Percentiles rank a stretch among this genome's conserved stretches.
Conservation (phyloP, 2,329 filamentous ascomycete genomes). For the Hymenoscyphus occultus region DNA sequence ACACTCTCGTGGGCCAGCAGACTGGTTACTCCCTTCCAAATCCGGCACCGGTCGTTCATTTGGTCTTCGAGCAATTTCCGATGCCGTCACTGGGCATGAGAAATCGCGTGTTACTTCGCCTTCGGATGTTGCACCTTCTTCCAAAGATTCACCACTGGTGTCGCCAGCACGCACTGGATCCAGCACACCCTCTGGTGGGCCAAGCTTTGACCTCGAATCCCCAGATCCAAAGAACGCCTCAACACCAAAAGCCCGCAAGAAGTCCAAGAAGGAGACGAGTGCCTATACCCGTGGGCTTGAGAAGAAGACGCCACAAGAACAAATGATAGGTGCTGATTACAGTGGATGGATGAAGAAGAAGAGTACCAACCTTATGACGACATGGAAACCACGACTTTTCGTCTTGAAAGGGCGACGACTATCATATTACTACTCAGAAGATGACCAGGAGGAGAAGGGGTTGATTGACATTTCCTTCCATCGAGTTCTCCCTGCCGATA, state of each 20-base stretch:
- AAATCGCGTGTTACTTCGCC: conserved; percentile 51
- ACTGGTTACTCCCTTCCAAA: conserved; percentile 52
- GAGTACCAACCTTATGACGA: conserved; percentile 91
- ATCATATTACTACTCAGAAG: conserved; percentile 94
- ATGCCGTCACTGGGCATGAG: conserved; percentile 58
- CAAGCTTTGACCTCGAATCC: conserved; percentile 77
- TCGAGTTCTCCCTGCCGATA: conserved; percentile 90
- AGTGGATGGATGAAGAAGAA: conserved; percentile 99
- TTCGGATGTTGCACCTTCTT: conserved; percentile 41
- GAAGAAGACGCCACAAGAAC: conserved; percentile 77
- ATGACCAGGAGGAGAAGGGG: conserved; percentile 88
- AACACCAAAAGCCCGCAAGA: conserved; percentile 54
- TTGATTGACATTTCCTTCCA: conserved; percentile 98
- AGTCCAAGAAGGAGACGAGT: conserved; percentile 91
- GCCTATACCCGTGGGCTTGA: conserved; percentile 85
- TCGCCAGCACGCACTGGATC: conserved; percentile 78
- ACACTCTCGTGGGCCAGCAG: conserved; percentile 38
- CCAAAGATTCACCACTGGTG: conserved; percentile 51
- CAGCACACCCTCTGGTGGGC: conserved; percentile 61
- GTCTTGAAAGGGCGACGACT: conserved; percentile 86
- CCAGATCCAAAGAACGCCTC: conserved; percentile 58
- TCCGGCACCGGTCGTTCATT: conserved; percentile 51
- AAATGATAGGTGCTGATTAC: conserved; percentile 84
- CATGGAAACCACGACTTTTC: conserved; percentile 97
- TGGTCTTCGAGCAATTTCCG: conserved; percentile 82